These are phyloP conservation scores for Globisporangium recalcitrans DNA, from an alignment of 352 stramenopile species.

Conservation along the genomic window DNA sequence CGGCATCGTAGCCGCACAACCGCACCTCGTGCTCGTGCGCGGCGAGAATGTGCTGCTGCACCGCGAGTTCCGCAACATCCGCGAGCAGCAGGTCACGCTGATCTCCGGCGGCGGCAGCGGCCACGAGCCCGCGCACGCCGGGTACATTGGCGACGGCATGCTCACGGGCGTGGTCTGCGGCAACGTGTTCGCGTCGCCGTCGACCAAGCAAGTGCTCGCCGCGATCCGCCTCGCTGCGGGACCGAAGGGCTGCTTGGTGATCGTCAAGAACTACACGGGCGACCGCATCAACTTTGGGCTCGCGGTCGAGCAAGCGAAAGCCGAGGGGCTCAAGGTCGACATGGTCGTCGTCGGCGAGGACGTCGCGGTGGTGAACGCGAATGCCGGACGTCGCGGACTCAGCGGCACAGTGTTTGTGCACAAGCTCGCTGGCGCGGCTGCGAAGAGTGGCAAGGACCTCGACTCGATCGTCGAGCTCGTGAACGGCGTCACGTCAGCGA, in stretches of 20 bases:
- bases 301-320: conserved; percentile 93
- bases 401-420: conserved; percentile 96
- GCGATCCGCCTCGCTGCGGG: conserved; percentile 90
- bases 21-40: conserved; percentile 59
- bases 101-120: conserved; percentile 71
- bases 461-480: conserved; percentile 65
- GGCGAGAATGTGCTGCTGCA: conserved; percentile 68
- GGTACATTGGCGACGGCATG: conserved; percentile 95
- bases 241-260: conserved; percentile 88
- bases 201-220: conserved; percentile 90
- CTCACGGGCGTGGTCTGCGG: conserved; percentile 95
- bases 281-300: conserved; percentile 99
- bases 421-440: conserved; percentile 93
- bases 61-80: conserved; percentile 57
- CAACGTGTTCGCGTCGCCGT: conserved; percentile 95
- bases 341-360: conserved; percentile 98
- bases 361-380: conserved; percentile 86
- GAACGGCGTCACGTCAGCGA: conserved; percentile 42
- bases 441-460: conserved; percentile 74
- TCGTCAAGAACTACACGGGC: conserved; percentile 99
- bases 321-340: conserved; percentile 84
- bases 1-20: conserved; percentile 56
- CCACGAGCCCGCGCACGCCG: conserved; percentile 96
- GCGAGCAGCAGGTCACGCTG: conserved; percentile 67
- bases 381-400: conserved; percentile 94